A percentile compares a stretch with the other conserved stretches of the same genome.
These are phyloP conservation scores for Malus hybrid DNA, from an alignment of 331 rosid species.

Conservation along the genomic window DNA sequence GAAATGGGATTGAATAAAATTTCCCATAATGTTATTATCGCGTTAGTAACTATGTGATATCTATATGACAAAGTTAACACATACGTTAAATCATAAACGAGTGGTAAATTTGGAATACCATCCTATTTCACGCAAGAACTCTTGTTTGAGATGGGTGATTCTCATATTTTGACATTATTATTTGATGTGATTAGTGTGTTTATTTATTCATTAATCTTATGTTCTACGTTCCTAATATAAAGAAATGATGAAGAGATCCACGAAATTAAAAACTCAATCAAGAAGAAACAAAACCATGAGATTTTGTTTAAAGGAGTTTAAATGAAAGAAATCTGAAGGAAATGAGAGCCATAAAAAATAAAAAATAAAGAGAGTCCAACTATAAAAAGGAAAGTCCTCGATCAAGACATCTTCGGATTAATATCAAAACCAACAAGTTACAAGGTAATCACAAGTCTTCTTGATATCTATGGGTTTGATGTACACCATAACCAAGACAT, in stretches of 20 bases:
- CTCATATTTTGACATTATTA: too few relatives aligned
- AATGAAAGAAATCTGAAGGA: background rate
- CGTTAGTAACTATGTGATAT: accelerated
- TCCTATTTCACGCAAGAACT: too few relatives aligned
- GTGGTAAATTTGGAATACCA: too few relatives aligned
- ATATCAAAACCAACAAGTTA: background rate
- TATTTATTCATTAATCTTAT: too few relatives aligned
- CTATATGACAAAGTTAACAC: accelerated
- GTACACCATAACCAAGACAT: too few relatives aligned
- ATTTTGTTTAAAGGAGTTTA: background rate
- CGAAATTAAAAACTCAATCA: background rate
- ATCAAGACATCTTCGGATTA: background rate
- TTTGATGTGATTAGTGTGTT: too few relatives aligned
- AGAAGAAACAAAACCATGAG: background rate
- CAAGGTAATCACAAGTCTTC: background rate
- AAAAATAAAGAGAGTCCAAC: background rate
- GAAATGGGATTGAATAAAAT: too few relatives aligned
- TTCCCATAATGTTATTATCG: too few relatives aligned
- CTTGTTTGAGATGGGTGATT: too few relatives aligned
- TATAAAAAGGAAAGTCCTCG: background rate
- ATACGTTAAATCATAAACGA: accelerated
- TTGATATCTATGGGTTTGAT: too few relatives aligned
- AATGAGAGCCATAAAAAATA: too few relatives aligned
- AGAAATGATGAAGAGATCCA: background rate
- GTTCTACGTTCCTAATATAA: too few relatives aligned